Percentiles rank a stretch among this genome's conserved stretches.
Conservation (phyloP, 805 yeast genomes). For the Sugiyamaella mastotermitis region DNA sequence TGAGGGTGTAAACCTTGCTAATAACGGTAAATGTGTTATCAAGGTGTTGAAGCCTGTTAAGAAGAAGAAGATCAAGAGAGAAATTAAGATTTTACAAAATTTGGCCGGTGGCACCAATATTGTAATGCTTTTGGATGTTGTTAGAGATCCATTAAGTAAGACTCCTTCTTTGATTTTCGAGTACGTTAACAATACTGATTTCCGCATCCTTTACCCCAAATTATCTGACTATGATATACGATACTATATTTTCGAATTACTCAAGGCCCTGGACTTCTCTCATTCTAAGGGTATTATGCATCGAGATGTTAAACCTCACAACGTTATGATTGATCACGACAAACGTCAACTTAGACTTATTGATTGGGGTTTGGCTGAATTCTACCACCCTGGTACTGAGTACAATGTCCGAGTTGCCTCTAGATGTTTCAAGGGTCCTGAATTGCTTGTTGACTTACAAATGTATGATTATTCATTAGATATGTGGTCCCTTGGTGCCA, state of each 20-base stretch:
- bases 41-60: slow-evolving; percentile 91
- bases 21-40: slow-evolving; percentile 65
- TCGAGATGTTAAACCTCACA: slow-evolving; percentile 93
- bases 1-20: slow-evolving; percentile 67
- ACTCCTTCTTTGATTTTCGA: slow-evolving; percentile 88
- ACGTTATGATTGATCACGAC: slow-evolving; percentile 87
- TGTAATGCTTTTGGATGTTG: slow-evolving; percentile 70
- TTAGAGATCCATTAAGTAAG: slow-evolving; percentile 68
- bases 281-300: slow-evolving; percentile 97
- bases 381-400: slow-evolving; percentile 82
- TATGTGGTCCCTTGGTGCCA: slow-evolving; percentile 91
- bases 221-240: slow-evolving; percentile 71
- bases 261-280: slow-evolving; percentile 78
- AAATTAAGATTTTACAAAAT: slow-evolving; percentile 80
- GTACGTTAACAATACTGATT: slow-evolving; percentile 75
- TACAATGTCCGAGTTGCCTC: slow-evolving; percentile 93
- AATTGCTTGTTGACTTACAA: slow-evolving; percentile 75
- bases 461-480: slow-evolving; percentile 89
- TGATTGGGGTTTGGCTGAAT: slow-evolving; percentile 96
- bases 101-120: slow-evolving; percentile 81
- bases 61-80: slow-evolving; percentile 84
- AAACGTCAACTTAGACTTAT: slow-evolving; percentile 65
- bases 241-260: slow-evolving; percentile 72
- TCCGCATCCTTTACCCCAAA: slow-evolving; percentile 73
- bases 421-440: slow-evolving; percentile 91